phyloP scores from a whole-genome alignment of 2,329 filamentous ascomycete species.

The Neonectria faginata region DNA sequence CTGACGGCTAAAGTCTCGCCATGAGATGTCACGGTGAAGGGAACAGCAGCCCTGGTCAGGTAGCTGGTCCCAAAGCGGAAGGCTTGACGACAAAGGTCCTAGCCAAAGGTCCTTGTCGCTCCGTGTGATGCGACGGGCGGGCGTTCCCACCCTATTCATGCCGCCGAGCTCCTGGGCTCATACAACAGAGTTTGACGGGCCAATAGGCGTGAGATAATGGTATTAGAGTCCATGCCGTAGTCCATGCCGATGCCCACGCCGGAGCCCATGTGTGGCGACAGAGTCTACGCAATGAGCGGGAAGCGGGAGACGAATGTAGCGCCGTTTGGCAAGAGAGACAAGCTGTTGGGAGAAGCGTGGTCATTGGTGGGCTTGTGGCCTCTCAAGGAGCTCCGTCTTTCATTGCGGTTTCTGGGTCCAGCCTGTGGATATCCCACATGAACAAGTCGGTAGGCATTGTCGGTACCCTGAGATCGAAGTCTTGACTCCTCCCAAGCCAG shows the following conservation, averaged over 20 bases:
- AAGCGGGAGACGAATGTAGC: constrained; percentile 8
- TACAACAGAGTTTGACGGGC: constrained; percentile 29
- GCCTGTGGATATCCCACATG: not conserved
- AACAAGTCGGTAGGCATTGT: not conserved
- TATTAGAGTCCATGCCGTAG: constrained; percentile 10
- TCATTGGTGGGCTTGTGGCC: constrained; percentile 8
- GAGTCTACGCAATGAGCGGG: constrained; percentile 4
- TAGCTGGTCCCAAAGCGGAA: constrained; percentile 43
- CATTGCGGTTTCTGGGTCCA: not conserved
- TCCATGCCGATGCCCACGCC: not conserved
- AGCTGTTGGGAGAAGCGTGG: not conserved
- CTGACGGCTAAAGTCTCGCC: constrained; percentile 33
- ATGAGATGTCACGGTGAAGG: constrained; percentile 35
- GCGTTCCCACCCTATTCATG: constrained; percentile 36
- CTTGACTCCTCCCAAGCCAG: not conserved
- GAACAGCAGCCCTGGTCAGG: constrained; percentile 38
- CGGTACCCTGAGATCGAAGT: not conserved
- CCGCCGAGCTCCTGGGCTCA: constrained; percentile 23
- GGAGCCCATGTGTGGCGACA: constrained; percentile 3
- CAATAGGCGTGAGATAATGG: constrained; percentile 19
- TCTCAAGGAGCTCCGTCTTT: not conserved
- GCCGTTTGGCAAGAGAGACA: constrained; percentile 6
- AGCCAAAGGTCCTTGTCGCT: constrained; percentile 39
- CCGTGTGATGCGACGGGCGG: constrained; percentile 37
- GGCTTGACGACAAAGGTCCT: constrained; percentile 36